A percentile compares a stretch with the other conserved stretches of the same genome.
Conservation (phyloP, 768 basidiomycete genomes). For the Suillus americanus region DNA sequence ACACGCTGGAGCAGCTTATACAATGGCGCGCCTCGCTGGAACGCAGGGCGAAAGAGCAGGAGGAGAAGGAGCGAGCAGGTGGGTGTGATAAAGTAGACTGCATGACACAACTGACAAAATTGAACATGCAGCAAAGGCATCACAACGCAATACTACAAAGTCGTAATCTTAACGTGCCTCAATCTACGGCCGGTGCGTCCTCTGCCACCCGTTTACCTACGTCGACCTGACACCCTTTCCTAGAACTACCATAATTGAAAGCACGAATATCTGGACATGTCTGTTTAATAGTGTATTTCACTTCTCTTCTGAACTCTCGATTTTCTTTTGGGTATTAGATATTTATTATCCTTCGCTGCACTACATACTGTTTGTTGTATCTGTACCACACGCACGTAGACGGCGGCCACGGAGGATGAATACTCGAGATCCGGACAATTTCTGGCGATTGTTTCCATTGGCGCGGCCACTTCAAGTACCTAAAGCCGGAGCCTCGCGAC, state of each 20-base stretch:
- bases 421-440: background rate
- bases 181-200: background rate
- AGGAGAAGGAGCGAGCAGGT: constrained; percentile 5
- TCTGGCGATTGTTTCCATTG: background rate
- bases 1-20: constrained; percentile 2
- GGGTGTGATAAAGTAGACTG: background rate
- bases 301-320: background rate
- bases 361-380: background rate
- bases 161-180: background rate
- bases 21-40: constrained; percentile 1
- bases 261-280: background rate
- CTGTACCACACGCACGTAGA: background rate
- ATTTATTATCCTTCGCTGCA: background rate
- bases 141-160: background rate
- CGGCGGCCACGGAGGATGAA: background rate
- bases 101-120: background rate
- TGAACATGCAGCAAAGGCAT: background rate
- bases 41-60: constrained; percentile 1
- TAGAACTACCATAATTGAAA: background rate
- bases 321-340: background rate
- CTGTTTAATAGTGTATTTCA: background rate
- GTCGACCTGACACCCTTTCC: background rate
- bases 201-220: background rate
- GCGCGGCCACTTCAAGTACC: background rate
- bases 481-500: background rate